Base-by-base conservation (phyloP, 139 green algal genomes). In the Yamagishiella unicocca region DNA sequence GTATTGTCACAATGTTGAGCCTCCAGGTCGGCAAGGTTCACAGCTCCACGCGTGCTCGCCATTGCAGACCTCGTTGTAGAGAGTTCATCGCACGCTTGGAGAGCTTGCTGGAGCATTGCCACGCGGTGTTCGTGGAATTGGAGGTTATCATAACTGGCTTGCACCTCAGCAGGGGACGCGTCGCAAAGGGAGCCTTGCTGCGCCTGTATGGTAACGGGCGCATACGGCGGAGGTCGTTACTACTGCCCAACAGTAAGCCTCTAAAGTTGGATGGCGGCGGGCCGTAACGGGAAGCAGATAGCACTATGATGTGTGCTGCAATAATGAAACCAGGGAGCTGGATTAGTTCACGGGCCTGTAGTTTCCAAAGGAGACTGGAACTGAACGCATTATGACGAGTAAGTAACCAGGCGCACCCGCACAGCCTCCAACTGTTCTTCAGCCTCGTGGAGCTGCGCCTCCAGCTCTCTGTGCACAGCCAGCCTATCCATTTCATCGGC, bases 21-120 rank as follows among this genome's bases (percentile, higher is more conserved):
- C 66, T 86, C 43, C 45, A 68, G 80, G 40, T 86, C 62, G 1
- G 43, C 64, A 14, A 50, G 2, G 4, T 55, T 25, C 24, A n/a
- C 1, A 5, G 27, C 43, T 0, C 6, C 42, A 7, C 45, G 80
- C 4, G 45, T 46, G 21, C 12, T 8, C 29, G 50, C 25, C 33
- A 78, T 5, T 10, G 78, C 45, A 9, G 27, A 19, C 27, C 21
- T 27, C 14, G 6, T 31, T 2, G 21, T 12, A 0, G 4, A 4
- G 22, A 86, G 64, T n/a, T 66, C 62, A 9, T 55, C 43, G 33
- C 62, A 68, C 1, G 64, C 80, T 1, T 46, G 8, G 4, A 86
- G 45, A 8, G 80, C 80, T 19, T 68, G 62, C 31, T 66, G n/a
- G 22, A 86, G 43, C 80, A 86, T 77, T 17, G 80, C 45, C 7